These are phyloP conservation scores for Cercospora sesami DNA, from an alignment of 2,329 filamentous ascomycete species.

Conservation along the genomic window DNA sequence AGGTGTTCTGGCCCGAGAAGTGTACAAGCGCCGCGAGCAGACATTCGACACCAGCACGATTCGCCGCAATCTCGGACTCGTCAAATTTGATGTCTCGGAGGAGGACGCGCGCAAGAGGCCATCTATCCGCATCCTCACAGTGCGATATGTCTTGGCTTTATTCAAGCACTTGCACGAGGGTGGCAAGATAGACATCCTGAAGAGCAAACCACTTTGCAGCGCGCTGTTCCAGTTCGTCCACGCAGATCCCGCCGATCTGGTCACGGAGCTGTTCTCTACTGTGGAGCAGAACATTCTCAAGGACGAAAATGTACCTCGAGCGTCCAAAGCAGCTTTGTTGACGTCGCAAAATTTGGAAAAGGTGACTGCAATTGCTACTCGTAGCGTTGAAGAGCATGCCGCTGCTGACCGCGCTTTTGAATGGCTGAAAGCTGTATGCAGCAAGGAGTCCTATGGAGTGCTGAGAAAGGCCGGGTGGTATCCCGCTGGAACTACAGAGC, in stretches of 20 bases:
- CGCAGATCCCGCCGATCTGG: conserved; percentile 72
- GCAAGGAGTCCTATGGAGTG: conserved; percentile 69
- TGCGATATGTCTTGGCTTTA: conserved; percentile 76
- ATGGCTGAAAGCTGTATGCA: conserved; percentile 75
- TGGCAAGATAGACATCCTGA: conserved; percentile 78
- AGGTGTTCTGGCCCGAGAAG: conserved; percentile 71
- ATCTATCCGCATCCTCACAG: conserved; percentile 78
- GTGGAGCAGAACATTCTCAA: conserved; percentile 71
- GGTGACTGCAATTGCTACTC: conserved; percentile 60
- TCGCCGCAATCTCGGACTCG: conserved; percentile 76
- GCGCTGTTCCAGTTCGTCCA: conserved; percentile 74
- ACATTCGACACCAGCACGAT: conserved; percentile 72
- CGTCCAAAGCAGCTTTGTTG: conserved; percentile 58
- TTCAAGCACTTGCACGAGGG: conserved; percentile 75
- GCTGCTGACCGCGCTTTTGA: conserved; percentile 71
- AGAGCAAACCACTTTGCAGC: conserved; percentile 67
- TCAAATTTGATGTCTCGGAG: conserved; percentile 51
- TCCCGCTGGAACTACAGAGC: conserved; percentile 56
- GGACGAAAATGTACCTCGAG: conserved; percentile 71
- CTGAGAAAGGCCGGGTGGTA: conserved; percentile 82
- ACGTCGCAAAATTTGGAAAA: conserved; percentile 44
- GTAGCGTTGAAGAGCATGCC: conserved; percentile 47
- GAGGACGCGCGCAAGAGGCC: conserved; percentile 67
- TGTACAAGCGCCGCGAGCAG: conserved; percentile 71
- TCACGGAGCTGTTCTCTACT: conserved; percentile 71